Evolutionary conservation across 1,284 basidiomycete genomes (phyloP), one percentile per base, ranked within the genome.

Genomic region (Heliocybe sulcata): DNA sequence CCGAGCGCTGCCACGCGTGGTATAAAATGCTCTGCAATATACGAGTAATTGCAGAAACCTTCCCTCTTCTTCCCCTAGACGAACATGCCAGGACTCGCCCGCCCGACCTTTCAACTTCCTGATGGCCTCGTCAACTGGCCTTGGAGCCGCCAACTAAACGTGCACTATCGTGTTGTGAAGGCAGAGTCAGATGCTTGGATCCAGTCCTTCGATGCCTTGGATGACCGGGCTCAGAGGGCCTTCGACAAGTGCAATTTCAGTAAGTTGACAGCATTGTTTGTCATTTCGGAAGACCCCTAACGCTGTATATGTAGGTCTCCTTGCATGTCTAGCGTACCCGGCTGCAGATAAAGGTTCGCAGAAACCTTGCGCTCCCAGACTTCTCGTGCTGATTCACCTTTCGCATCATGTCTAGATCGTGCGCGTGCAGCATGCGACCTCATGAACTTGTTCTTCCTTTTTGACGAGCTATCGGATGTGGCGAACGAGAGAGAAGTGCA

Each of bases 161-260:
- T 64, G 0, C 57, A 66, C 55, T 73, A 71, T 53, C 58, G 57
- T 22, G 59, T 63, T 38, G 64, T 61, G 48, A 66, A 68, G 35
- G 59, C 61, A 2, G 69, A 67, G 33, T 72, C 71, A 3, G 58
- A 60, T 3, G 63, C 61, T 6, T 74, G 72, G 73, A 58, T 64
- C 16, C 63, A 67, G 42, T 59, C 56, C 25, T 72, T 69, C 60
- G 57, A 65, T 2, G 65, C 66, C 1, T 71, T 73, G 55, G 59
- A 57, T 47, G 55, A 63, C 9, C 64, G 65, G 23, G 65, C 67
- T 2, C 68, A 71, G 55, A 60, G 63, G 11, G 66, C 67, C 2
- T 73, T 73, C 55, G 65, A 73, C 42, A 59, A 53, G 25, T 71
- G 71, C 52, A 67, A 74, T 56, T 67, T 71, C 26, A 67, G 72